Conservation (phyloP, 2,329 filamentous ascomycete species). For the Trichoderma guizhouense region DNA sequence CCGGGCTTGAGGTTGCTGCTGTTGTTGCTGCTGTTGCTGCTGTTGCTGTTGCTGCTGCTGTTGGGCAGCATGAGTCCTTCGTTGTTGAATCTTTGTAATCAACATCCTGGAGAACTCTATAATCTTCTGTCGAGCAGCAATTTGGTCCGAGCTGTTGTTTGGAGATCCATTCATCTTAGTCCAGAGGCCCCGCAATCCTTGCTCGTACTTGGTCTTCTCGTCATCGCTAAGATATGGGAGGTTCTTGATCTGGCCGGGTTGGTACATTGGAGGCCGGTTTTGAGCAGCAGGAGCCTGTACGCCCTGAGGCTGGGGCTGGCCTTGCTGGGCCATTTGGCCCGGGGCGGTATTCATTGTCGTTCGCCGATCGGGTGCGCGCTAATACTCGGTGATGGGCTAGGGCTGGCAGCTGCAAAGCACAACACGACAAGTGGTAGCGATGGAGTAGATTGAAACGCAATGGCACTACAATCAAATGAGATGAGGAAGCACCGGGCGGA, state of each 20-base stretch:
- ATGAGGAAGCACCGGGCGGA: not conserved
- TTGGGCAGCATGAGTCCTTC: slow-evolving; percentile 35
- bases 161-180: slow-evolving; percentile 47
- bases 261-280: slow-evolving; percentile 42
- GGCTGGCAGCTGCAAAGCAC: not conserved
- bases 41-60: slow-evolving; percentile 29
- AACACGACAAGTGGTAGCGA: not conserved
- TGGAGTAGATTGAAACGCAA: not conserved
- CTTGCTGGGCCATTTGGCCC: slow-evolving; percentile 26
- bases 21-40: slow-evolving; percentile 21
- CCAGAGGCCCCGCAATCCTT: slow-evolving; percentile 54
- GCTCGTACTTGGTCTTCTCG: slow-evolving; percentile 58
- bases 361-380: not conserved
- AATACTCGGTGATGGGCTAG: not conserved
- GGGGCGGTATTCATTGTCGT: slow-evolving; percentile 27
- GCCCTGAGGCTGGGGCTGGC: slow-evolving; percentile 24
- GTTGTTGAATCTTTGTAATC: slow-evolving; percentile 46
- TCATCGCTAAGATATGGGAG: slow-evolving; percentile 50
- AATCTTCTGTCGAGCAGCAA: slow-evolving; percentile 55
- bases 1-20: slow-evolving; percentile 24
- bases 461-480: not conserved
- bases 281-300: slow-evolving; percentile 26
- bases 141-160: slow-evolving; percentile 47
- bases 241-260: slow-evolving; percentile 50
- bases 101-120: slow-evolving; percentile 59